Percentiles rank a stretch among this genome's conserved stretches.
Evolutionary conservation across 495 filamentous ascomycete species (phyloP).

Genomic region (Cetradonia linearis): DNA sequence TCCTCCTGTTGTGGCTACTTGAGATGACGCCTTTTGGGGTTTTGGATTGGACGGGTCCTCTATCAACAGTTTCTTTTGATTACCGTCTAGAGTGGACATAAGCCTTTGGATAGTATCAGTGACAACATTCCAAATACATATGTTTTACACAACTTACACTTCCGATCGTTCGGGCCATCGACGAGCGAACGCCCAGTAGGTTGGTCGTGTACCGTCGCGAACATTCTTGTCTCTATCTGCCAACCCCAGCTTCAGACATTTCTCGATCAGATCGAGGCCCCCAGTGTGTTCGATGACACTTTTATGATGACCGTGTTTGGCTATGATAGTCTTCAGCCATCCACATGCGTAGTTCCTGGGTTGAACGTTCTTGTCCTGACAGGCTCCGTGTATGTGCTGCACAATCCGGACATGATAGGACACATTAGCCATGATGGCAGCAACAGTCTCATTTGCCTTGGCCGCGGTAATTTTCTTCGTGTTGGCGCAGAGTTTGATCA

Average conservation of each 20-base stretch:
- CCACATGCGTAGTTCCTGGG: conserved; percentile 65
- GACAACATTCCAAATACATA: background rate
- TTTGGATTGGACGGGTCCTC: conserved; percentile 76
- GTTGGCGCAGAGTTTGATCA: conserved; percentile 75
- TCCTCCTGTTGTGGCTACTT: conserved; percentile 30
- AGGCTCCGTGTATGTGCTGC: conserved; percentile 70
- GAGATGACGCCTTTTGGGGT: conserved; percentile 42
- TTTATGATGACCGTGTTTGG: conserved; percentile 69
- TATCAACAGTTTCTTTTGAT: conserved; percentile 62
- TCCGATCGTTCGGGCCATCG: conserved; percentile 75
- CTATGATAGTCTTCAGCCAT: conserved; percentile 77
- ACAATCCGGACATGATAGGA: conserved; percentile 69
- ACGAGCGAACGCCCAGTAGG: conserved; percentile 70
- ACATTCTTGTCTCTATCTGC: conserved; percentile 80
- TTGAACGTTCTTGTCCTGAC: conserved; percentile 84
- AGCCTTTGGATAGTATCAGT: conserved; percentile 45
- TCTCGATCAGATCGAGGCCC: conserved; percentile 70
- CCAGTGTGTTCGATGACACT: conserved; percentile 72
- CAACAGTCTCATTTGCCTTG: conserved; percentile 64
- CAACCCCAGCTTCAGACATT: conserved; percentile 77
- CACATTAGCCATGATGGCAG: conserved; percentile 63
- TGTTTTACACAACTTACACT: conserved; percentile 39
- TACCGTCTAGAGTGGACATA: conserved; percentile 60
- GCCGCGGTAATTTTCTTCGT: conserved; percentile 86
- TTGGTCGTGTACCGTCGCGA: conserved; percentile 67